Conservation (phyloP, 768 basidiomycete species). For the Tephrocybe sp. region DNA sequence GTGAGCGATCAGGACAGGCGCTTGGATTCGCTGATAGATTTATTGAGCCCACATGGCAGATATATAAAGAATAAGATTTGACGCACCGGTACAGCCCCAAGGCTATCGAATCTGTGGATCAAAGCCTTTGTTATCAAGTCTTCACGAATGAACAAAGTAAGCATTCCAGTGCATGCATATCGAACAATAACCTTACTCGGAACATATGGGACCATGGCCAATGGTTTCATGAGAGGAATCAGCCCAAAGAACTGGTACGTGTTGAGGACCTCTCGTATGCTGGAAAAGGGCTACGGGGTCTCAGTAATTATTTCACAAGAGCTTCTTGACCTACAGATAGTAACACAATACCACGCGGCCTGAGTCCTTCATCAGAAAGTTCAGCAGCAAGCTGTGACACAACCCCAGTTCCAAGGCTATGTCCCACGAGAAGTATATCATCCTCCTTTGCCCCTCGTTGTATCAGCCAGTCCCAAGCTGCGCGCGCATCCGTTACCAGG, state of each 20-base stretch:
- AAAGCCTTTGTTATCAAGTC: slow-evolving; percentile 37
- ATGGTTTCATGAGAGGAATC: slow-evolving; percentile 72
- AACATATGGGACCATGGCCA: slow-evolving; percentile 63
- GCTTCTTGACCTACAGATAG: slow-evolving; percentile 34
- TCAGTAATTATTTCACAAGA: slow-evolving; percentile 30
- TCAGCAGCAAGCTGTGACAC: slow-evolving; percentile 48
- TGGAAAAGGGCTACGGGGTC: slow-evolving; percentile 56
- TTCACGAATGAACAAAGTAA: slow-evolving; percentile 6
- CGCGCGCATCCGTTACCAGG: slow-evolving; percentile 66
- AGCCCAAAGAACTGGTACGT: slow-evolving; percentile 68
- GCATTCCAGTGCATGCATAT: not conserved
- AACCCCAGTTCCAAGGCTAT: slow-evolving; percentile 89
- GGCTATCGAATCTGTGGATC: slow-evolving; percentile 61
- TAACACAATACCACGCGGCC: slow-evolving; percentile 47
- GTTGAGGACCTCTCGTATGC: slow-evolving; percentile 60
- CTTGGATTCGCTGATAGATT: slow-evolving; percentile 55
- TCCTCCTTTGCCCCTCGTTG: slow-evolving; percentile 53
- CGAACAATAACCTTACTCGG: slow-evolving; percentile 49
- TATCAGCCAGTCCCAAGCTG: slow-evolving; percentile 80
- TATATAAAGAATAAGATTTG: not conserved
- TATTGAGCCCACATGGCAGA: not conserved
- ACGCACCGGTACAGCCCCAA: slow-evolving; percentile 60
- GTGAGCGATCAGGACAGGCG: slow-evolving; percentile 73
- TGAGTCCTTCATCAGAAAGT: slow-evolving; percentile 43
- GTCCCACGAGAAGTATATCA: slow-evolving; percentile 76